Percentiles rank a stretch among this genome's conserved stretches.
These are phyloP conservation scores for Tritrichomonas foetus DNA, from an alignment of 208 protist genomes.

Conservation along the genomic window DNA sequence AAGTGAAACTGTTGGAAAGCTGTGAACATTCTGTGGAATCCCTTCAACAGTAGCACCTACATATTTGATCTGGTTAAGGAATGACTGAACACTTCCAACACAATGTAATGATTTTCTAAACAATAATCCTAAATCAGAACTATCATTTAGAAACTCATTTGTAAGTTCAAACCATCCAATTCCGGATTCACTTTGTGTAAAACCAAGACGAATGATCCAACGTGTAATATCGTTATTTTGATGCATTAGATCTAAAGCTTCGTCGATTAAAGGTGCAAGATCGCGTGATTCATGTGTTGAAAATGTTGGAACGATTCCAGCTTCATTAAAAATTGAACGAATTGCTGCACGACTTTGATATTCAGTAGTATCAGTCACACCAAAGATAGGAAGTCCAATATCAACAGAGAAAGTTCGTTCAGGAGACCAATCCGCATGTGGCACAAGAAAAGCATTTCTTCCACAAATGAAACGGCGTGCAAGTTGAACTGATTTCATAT, in stretches of 20 bases:
- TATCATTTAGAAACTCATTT: neutral
- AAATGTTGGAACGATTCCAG: neutral
- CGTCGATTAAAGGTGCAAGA: neutral
- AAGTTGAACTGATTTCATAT: neutral
- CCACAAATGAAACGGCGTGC: neutral
- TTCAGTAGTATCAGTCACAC: neutral
- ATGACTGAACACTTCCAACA: neutral
- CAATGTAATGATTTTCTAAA: neutral
- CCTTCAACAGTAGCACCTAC: neutral
- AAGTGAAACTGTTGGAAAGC: neutral
- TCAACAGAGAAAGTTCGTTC: slow-evolving; percentile 10
- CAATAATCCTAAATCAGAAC: neutral
- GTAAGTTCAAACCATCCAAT: neutral
- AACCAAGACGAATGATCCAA: neutral
- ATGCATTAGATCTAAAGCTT: neutral
- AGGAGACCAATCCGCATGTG: neutral
- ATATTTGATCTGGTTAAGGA: neutral
- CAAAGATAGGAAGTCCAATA: neutral
- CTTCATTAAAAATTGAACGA: neutral
- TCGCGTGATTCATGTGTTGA: neutral
- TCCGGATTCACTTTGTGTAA: neutral
- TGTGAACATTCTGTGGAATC: neutral
- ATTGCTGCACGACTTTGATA: neutral
- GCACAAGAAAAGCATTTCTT: neutral
- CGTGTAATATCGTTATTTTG: neutral